Conservation (phyloP, 805 yeast genomes). For the Saturnispora diversa region DNA sequence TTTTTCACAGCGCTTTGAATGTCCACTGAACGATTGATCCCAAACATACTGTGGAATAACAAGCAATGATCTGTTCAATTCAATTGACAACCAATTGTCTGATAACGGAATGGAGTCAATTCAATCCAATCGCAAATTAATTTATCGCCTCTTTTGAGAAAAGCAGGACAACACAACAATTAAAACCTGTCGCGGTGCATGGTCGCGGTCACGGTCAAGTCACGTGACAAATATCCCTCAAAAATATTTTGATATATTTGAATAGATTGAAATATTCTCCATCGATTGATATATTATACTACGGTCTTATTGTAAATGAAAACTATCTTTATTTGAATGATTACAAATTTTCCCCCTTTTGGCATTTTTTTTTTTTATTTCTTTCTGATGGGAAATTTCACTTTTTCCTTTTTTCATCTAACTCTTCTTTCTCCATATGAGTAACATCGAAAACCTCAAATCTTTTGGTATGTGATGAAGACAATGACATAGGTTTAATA, state of each 20-base stretch:
- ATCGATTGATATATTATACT: no score
- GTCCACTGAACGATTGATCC: conserved; percentile 30
- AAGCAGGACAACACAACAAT: no score
- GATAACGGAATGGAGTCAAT: no score
- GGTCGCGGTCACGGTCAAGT: no score
- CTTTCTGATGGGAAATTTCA: not conserved
- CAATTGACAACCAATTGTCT: no score
- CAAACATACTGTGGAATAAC: conserved; percentile 23
- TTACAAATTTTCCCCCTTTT: not conserved
- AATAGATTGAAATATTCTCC: not conserved
- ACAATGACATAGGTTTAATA: not conserved
- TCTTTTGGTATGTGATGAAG: conserved; percentile 48
- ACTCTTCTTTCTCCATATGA: conserved; percentile 37
- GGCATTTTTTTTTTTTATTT: not conserved
- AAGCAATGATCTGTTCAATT: no score
- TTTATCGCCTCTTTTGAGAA: no score
- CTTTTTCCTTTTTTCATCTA: not conserved
- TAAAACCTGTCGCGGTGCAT: no score
- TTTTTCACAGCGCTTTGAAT: conserved; percentile 53
- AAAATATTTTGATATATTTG: no score
- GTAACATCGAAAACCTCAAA: conserved; percentile 88
- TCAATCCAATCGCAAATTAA: no score
- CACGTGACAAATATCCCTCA: no score
- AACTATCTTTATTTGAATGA: not conserved
- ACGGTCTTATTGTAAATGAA: not conserved